A percentile compares a stretch with the other conserved stretches of the same genome.
Conservation (phyloP, 208 protist genomes). For the Blastocrithidia nonstop region DNA sequence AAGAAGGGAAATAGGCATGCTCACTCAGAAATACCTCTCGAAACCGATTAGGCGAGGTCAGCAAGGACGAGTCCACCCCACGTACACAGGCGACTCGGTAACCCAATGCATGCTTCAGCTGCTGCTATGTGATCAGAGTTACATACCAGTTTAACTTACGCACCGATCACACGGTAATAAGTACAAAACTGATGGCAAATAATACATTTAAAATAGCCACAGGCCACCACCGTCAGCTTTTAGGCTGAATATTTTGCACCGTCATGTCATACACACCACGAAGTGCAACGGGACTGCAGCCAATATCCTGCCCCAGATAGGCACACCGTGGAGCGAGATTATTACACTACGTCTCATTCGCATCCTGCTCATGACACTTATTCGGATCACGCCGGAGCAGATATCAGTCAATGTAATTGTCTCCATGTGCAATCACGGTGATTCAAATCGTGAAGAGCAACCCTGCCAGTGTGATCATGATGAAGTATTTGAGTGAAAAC, state of each 20-base stretch:
- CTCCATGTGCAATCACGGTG: conserved; percentile 28
- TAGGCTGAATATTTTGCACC: conserved; percentile 45
- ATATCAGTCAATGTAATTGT: conserved; percentile 23
- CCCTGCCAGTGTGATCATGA: conserved; percentile 40
- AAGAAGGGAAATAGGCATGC: conserved; percentile 27
- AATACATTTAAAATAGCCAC: conserved; percentile 44
- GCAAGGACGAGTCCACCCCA: conserved; percentile 19
- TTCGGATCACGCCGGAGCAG: conserved; percentile 26
- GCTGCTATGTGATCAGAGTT: conserved; percentile 28
- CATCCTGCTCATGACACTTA: conserved; percentile 15
- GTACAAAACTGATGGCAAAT: conserved; percentile 37
- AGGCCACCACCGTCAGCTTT: conserved; percentile 30
- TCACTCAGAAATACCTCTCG: conserved; percentile 17
- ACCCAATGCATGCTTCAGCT: conserved; percentile 47
- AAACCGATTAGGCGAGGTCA: conserved; percentile 15
- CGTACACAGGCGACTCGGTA: conserved; percentile 66
- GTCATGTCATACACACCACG: conserved; percentile 72
- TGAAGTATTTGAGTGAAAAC: conserved; percentile 60
- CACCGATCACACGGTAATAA: conserved; percentile 29
- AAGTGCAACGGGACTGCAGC: conserved; percentile 34
- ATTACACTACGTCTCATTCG: conserved; percentile 36
- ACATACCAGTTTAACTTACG: conserved; percentile 31
- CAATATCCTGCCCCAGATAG: conserved; percentile 13
- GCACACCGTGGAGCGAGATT: conserved; percentile 33
- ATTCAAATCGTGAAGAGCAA: conserved; percentile 54